Conservation (phyloP, 78 protist species). For the Chrysochromulina parva region DNA sequence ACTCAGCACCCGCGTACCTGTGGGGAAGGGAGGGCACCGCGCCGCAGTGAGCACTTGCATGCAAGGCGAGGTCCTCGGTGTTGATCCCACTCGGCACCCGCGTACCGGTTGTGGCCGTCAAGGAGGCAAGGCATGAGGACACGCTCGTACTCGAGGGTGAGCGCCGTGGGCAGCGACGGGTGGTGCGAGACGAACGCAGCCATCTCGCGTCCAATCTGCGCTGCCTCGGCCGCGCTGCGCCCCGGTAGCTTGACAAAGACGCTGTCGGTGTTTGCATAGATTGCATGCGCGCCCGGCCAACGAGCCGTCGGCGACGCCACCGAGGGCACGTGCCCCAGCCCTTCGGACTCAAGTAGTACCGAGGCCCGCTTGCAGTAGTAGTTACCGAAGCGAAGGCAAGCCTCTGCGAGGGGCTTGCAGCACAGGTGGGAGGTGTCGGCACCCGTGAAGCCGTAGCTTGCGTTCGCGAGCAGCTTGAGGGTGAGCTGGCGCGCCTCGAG, state of each 20-base stretch:
- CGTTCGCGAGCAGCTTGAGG: no score
- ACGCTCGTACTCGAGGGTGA: neutral
- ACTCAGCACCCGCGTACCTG: neutral
- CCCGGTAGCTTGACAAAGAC: neutral
- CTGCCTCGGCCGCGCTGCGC: neutral
- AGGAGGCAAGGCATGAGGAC: neutral
- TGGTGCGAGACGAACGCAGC: neutral
- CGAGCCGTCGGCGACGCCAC: neutral
- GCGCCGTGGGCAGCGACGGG: neutral
- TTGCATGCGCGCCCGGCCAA: neutral
- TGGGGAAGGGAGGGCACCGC: neutral
- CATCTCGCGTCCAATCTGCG: neutral
- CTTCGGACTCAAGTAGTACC: neutral
- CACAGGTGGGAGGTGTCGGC: no score
- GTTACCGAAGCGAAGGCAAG: no score
- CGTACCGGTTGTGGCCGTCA: neutral
- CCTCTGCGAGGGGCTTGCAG: no score
- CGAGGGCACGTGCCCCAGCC: neutral
- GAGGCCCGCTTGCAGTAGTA: neutral
- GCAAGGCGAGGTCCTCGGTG: no score
- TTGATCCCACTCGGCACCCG: neutral
- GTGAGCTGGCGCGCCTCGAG: no score
- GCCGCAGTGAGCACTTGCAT: no score
- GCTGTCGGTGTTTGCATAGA: neutral
- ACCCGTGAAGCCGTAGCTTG: no score